Evolutionary conservation across 139 green algal species (phyloP).

Genomic region (Coelastrella sp.): DNA sequence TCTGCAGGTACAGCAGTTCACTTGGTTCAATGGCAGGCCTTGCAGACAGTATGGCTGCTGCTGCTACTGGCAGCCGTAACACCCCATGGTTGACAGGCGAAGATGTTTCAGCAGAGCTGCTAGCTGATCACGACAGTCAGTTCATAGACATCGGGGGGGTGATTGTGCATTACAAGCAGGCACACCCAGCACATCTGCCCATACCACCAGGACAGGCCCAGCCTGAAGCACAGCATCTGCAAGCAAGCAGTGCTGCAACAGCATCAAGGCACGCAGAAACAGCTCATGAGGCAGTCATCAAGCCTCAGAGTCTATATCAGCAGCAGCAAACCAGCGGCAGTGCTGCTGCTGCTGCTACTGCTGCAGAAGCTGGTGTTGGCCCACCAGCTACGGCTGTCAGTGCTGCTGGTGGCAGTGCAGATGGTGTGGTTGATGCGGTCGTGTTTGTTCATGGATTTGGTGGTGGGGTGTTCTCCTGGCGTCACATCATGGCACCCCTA

Average conservation of each 20-base stretch:
- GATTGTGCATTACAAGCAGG: conserved; percentile 59
- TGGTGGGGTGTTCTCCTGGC: conserved; percentile 82
- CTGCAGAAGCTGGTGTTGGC: not conserved
- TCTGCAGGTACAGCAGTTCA: conserved; percentile 7
- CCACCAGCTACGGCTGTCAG: not conserved
- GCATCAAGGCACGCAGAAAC: conserved; percentile 4
- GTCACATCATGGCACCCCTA: conserved; percentile 80
- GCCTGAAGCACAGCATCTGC: not conserved
- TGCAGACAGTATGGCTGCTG: not conserved
- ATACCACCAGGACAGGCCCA: not conserved
- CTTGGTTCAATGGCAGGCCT: not conserved
- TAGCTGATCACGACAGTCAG: conserved; percentile 65
- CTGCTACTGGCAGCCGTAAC: not conserved
- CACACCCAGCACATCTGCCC: not conserved
- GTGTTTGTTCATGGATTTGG: conserved; percentile 87
- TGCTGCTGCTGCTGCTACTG: not conserved
- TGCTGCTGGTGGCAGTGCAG: not conserved
- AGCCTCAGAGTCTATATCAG: not conserved
- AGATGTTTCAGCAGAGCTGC: conserved; percentile 48
- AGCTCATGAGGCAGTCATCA: not conserved
- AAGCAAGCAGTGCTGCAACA: not conserved
- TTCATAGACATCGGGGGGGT: conserved; percentile 68
- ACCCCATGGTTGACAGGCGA: not conserved
- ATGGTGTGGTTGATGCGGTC: conserved; percentile 43
- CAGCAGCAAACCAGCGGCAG: not conserved